A percentile compares a stretch with the other conserved stretches of the same genome.
These are phyloP conservation scores for Cercophora newfieldiana DNA, from an alignment of 495 filamentous ascomycete genomes.

Conservation along the genomic window DNA sequence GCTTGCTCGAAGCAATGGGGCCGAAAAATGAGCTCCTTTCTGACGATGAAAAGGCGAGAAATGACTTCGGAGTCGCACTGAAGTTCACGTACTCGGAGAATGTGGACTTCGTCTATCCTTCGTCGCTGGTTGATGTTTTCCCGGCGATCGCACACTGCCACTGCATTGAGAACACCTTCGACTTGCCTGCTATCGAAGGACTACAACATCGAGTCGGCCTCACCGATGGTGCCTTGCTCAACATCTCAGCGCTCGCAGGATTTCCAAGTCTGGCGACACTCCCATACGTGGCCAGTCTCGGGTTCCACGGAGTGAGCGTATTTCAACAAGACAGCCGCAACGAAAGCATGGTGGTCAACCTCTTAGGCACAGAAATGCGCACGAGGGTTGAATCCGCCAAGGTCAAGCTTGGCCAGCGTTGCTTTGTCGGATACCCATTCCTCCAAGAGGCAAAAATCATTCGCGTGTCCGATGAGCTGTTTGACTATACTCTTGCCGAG, in stretches of 20 bases:
- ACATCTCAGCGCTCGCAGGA: slow-evolving; percentile 77
- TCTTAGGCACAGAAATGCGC: slow-evolving; percentile 70
- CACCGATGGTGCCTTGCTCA: slow-evolving; percentile 83
- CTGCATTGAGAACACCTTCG: slow-evolving; percentile 93
- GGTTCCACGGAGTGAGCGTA: slow-evolving; percentile 90
- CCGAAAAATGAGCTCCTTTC: slow-evolving; percentile 75
- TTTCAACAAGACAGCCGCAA: slow-evolving; percentile 97
- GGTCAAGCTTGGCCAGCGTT: slow-evolving; percentile 75
- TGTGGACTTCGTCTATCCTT: slow-evolving; percentile 76
- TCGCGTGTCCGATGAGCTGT: slow-evolving; percentile 89
- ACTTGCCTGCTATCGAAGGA: slow-evolving; percentile 89
- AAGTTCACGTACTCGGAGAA: slow-evolving; percentile 87
- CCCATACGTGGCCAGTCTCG: slow-evolving; percentile 74
- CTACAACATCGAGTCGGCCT: slow-evolving; percentile 82
- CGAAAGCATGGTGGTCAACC: slow-evolving; percentile 90
- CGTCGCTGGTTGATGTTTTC: slow-evolving; percentile 86
- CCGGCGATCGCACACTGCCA: slow-evolving; percentile 83
- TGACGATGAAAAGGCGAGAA: slow-evolving; percentile 74
- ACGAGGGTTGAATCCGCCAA: slow-evolving; percentile 72
- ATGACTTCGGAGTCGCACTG: slow-evolving; percentile 86
- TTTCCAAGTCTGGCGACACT: slow-evolving; percentile 88
- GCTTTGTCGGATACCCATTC: slow-evolving; percentile 94
- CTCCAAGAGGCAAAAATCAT: slow-evolving; percentile 89
- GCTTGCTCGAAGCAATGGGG: slow-evolving; percentile 81
- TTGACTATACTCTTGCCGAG: slow-evolving; percentile 69